Conservation (phyloP, 768 basidiomycete genomes). For the Suillus spraguei region DNA sequence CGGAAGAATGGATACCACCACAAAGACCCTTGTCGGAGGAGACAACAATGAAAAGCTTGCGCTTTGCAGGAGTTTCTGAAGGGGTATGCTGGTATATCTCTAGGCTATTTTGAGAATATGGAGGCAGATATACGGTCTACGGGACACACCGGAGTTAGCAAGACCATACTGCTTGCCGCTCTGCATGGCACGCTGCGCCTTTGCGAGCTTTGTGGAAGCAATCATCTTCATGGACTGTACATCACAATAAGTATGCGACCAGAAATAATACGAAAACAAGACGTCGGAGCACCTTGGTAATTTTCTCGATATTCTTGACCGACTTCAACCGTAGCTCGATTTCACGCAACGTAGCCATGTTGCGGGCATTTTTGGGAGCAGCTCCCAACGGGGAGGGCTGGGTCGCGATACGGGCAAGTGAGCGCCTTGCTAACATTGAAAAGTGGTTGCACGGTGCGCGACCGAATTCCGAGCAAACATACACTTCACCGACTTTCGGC, state of each 20-base stretch:
- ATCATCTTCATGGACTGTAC: constrained; percentile 97
- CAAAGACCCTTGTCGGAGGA: constrained; percentile 99
- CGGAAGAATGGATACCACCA: constrained; percentile 98
- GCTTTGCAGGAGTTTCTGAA: constrained; percentile 66
- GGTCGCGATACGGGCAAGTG: constrained; percentile 44
- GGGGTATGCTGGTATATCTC: constrained; percentile 87
- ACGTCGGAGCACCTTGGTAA: constrained; percentile 79
- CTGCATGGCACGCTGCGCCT: constrained; percentile 93
- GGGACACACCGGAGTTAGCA: constrained; percentile 76
- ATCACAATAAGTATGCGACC: constrained; percentile 4
- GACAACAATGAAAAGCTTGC: constrained; percentile 90
- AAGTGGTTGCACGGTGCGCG: constrained; percentile 18
- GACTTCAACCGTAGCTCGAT: constrained; percentile 96
- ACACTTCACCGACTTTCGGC: constrained; percentile 37
- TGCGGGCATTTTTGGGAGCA: constrained; percentile 58
- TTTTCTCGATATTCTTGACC: constrained; percentile 98
- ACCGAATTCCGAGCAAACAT: constrained; percentile 19
- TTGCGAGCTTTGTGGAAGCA: constrained; percentile 94
- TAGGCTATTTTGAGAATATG: constrained; percentile 31
- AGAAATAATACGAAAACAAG: constrained; percentile 17
- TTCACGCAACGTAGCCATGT: constrained; percentile 97
- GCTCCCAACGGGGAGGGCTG: constrained; percentile 43
- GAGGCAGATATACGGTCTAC: constrained; percentile 15
- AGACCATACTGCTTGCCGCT: constrained; percentile 91
- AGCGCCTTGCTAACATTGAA: constrained; percentile 53